Evolutionary conservation across 352 stramenopile species (phyloP).

Genomic region (Thraustochytrium sp.): DNA sequence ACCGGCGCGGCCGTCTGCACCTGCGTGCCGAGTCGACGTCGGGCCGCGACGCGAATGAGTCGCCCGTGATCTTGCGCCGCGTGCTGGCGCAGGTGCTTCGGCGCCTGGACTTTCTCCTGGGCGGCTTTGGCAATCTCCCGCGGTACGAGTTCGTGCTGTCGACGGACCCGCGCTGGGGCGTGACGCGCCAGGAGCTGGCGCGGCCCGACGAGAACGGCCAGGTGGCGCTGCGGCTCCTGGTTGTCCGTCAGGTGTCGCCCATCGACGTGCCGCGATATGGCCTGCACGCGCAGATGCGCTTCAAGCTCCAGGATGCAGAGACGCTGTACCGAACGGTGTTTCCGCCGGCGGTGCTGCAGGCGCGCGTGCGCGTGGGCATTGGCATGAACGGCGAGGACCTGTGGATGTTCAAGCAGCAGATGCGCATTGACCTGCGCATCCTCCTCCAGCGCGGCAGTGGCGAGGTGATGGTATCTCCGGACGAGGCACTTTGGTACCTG

Average conservation of each 20-base stretch:
- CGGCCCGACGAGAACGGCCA: background rate
- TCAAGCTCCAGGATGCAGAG: background rate
- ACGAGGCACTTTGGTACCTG: conserved; percentile 3
- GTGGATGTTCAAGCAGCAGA: background rate
- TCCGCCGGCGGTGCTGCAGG: background rate
- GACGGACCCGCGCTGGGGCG: background rate
- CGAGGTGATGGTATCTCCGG: too few species aligned
- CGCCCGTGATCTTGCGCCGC: background rate
- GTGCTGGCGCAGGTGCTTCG: background rate
- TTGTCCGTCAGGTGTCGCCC: background rate
- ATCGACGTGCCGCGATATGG: background rate
- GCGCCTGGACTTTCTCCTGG: background rate
- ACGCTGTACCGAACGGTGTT: background rate
- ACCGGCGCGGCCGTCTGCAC: background rate
- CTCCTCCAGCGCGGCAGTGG: background rate
- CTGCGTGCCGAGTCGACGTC: background rate
- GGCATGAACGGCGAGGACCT: background rate
- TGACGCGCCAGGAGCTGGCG: background rate
- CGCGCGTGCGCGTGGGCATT: background rate
- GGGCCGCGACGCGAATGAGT: background rate
- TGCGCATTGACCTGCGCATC: background rate
- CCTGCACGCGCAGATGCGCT: background rate
- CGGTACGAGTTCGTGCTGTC: background rate
- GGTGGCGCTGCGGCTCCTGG: background rate
- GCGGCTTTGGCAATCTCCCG: background rate